Evolutionary conservation across 78 protist species (phyloP), one percentile per base, ranked within the genome.

Genomic region (Neovahlkampfia damariscottae): DNA sequence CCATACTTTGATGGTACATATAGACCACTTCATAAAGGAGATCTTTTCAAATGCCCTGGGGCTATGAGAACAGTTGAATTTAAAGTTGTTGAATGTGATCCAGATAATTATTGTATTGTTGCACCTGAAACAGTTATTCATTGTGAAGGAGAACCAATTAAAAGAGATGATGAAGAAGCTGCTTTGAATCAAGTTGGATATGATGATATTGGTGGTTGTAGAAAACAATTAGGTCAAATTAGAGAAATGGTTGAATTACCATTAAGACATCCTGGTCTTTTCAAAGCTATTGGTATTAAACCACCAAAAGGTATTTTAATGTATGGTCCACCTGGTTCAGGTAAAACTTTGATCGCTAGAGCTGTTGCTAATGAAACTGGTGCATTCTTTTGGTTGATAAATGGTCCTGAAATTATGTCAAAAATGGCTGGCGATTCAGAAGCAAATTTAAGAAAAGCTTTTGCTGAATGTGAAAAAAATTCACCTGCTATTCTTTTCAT

Each of bases 361-460:
- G 99, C 99, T 8, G 99, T 98, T 36, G 99, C 99, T 84, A 98
- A 98, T 84, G 99, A 98, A 84, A 97, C 99, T 10, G 99, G 99
- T 41, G 99, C 99, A 19, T 97, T 97, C 97, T 96, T 98, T 94
- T 96, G 94, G 88, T 81, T 95, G 67, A 96, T 98, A 92, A 98
- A 97, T 89, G 99, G 99, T 1, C 87, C 86, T 1, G 99, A 98
- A 77, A 98, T 98, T 87, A 97, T 97, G 99, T 90, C 98, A 40
- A 96, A 95, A 90, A 72, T 96, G 91, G 97, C 99, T 1, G 99
- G 99, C n/a, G 99, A 93, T 73, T 90, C 97, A 0, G 99, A 98
- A 82, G 39, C 81, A 41, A 96, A 96, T 88, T 91, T 98, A 38
- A 87, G 99, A 38, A 87, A 86, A 84, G 99, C 99, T 27, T 98